These are phyloP conservation scores for Parafenestella ontariensis DNA, from an alignment of 2,329 filamentous ascomycete genomes.

Conservation along the genomic window DNA sequence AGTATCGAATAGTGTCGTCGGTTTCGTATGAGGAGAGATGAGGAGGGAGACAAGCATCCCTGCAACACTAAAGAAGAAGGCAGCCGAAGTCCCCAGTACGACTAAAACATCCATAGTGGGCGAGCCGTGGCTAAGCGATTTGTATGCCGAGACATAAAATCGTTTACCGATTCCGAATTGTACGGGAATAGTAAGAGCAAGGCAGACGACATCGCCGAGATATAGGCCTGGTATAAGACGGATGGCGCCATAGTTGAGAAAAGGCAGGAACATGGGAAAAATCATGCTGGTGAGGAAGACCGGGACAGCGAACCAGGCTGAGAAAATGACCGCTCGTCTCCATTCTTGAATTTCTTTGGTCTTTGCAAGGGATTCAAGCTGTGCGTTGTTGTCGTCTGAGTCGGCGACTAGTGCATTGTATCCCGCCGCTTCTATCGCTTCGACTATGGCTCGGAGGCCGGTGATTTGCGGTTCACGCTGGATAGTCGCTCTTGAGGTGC, in stretches of 20 bases:
- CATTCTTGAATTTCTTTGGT: constrained; percentile 96
- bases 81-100: constrained; percentile 89
- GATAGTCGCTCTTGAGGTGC: constrained; percentile 76
- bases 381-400: constrained; percentile 93
- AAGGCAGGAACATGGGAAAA: constrained; percentile 81
- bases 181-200: constrained; percentile 85
- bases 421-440: constrained; percentile 79
- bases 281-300: constrained; percentile 95
- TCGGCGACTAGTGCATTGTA: constrained; percentile 91
- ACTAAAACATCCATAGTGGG: constrained; percentile 99
- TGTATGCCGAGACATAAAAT: constrained; percentile 93
- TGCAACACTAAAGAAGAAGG: constrained; percentile 93
- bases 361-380: constrained; percentile 93
- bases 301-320: constrained; percentile 81
- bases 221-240: constrained; percentile 77
- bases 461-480: constrained; percentile 73
- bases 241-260: constrained; percentile 77
- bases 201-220: constrained; percentile 84
- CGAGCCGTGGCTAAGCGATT: constrained; percentile 85
- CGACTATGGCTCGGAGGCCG: constrained; percentile 83
- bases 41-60: constrained; percentile 85
- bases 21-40: constrained; percentile 76
- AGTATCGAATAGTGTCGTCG: constrained; percentile 93
- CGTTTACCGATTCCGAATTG: constrained; percentile 96
- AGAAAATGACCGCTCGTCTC: constrained; percentile 80